Evolutionary conservation across 1,139 yeast genomes (phyloP), one percentile per base, ranked within the genome.

Genomic region (Diutina pseudorugosa): DNA sequence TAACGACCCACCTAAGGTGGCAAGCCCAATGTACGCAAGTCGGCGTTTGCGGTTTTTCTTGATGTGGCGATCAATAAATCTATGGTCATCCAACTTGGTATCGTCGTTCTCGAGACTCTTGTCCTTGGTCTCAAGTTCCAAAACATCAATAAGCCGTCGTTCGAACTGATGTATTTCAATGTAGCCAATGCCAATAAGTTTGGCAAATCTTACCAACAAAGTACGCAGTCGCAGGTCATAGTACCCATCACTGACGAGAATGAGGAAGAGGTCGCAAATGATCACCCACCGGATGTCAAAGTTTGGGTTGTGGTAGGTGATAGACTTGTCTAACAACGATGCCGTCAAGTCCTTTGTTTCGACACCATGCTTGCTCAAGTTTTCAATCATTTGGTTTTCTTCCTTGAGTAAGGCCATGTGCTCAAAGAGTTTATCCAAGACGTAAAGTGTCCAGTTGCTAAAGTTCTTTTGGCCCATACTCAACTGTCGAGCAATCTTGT

Each of bases 1-100:
- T 33, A 94, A 72, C 0, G 96, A 91, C 1, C 99, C 99, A 16
- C 98, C 98, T n/a, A 91, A 75, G 2, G 98, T 93, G 0, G 98
- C 99, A 54, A 94, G 70, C 0, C 98, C 98, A 57, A 94, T 89
- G 62, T 88, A 89, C 54, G 91, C 85, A 65, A 88, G 72, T 61
- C 93, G 83, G 61, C 77, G 83, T 56, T 77, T 79, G 57, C 76
- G 76, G 50, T 84, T 81, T 59, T 73, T 76, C 61, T 80, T 85
- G 42, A 88, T 77, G 58, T 95, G 80, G 50, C 76, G 76, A 52
- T 85, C 85, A 62, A 87, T 77, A 56, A 88, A 77, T 57, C 82
- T 83, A 21, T 75, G 71, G 62, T 91, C 96, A 57, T 83, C 80
- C 80, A 95, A 79, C 8, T 79, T 77, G 61, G 90, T 95, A 56